A percentile compares a stretch with the other conserved stretches of the same genome.
Conservation (phyloP, 2,329 filamentous ascomycete species). For the Aspergillus chevalieri region DNA sequence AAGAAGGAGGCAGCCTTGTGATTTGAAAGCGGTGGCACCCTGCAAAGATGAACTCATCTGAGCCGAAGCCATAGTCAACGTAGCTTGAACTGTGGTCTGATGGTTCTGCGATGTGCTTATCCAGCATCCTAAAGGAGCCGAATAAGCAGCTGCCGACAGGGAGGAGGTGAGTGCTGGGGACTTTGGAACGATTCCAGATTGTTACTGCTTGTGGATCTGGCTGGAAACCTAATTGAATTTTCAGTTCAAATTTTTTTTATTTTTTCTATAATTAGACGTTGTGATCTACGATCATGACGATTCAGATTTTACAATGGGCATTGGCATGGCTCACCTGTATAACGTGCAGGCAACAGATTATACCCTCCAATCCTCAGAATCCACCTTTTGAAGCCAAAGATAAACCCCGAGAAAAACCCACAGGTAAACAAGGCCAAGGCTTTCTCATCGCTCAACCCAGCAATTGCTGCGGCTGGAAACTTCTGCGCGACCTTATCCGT, state of each 20-base stretch:
- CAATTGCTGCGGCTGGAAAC: slow-evolving; percentile 5
- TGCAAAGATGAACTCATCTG: slow-evolving; percentile 6
- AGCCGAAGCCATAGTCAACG: slow-evolving; percentile 13
- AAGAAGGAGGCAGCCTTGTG: slow-evolving; percentile 1
- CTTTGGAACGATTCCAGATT: slow-evolving; percentile 5
- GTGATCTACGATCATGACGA: neutral
- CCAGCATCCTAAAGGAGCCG: slow-evolving; percentile 9
- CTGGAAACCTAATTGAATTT: neutral
- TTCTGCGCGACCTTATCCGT: slow-evolving; percentile 10
- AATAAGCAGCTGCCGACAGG: slow-evolving; percentile 9
- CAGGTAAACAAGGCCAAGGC: slow-evolving; percentile 10
- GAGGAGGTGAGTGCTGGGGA: slow-evolving; percentile 3
- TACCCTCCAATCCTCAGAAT: slow-evolving; percentile 3
- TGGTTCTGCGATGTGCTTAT: slow-evolving; percentile 7
- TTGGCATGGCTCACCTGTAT: neutral
- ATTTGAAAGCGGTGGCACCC: slow-evolving; percentile 13
- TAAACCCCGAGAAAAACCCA: slow-evolving; percentile 12
- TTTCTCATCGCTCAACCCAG: slow-evolving; percentile 9
- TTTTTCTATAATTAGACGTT: too few relatives aligned
- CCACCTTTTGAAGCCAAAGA: slow-evolving; percentile 9
- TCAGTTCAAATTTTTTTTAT: too few relatives aligned
- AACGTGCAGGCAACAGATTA: neutral
- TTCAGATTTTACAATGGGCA: neutral
- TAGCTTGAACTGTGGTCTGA: slow-evolving; percentile 5
- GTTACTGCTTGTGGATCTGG: neutral